Evolutionary conservation across 495 filamentous ascomycete genomes (phyloP).

Genomic region (Aspergillus nidulans): DNA sequence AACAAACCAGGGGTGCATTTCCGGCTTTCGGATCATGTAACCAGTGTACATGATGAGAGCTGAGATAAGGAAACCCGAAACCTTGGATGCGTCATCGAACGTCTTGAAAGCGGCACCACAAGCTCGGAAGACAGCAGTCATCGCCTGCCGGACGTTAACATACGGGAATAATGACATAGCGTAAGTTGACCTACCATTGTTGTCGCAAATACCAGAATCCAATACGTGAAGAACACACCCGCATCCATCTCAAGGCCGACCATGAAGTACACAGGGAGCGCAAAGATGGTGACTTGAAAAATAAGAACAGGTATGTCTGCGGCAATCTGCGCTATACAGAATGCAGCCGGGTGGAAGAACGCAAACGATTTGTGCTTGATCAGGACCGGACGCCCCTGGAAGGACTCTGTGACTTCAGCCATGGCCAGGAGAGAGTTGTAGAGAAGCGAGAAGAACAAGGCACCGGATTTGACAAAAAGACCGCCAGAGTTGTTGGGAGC

Average conservation of each 20-base stretch:
- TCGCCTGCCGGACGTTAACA: constrained; percentile 21
- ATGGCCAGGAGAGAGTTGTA: constrained; percentile 71
- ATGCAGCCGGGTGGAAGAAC: constrained; percentile 71
- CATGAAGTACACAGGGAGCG: constrained; percentile 74
- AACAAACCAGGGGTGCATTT: constrained; percentile 66
- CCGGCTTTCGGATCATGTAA: constrained; percentile 53
- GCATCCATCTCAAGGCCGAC: constrained; percentile 44
- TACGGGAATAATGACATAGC: neutral
- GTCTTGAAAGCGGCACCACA: constrained; percentile 46
- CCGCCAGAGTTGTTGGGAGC: constrained; percentile 36
- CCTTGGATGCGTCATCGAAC: constrained; percentile 52
- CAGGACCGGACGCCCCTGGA: constrained; percentile 63
- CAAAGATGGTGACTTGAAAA: constrained; percentile 61
- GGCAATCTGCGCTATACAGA: constrained; percentile 64
- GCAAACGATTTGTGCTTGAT: constrained; percentile 74
- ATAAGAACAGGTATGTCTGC: constrained; percentile 65
- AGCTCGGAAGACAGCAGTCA: constrained; percentile 51
- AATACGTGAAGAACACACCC: constrained; percentile 50
- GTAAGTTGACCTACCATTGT: constrained; percentile 24
- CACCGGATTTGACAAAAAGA: constrained; percentile 51
- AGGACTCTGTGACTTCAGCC: constrained; percentile 66
- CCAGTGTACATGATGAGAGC: constrained; percentile 53
- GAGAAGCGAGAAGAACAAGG: constrained; percentile 67
- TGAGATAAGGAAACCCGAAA: constrained; percentile 41
- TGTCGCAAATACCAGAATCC: constrained; percentile 21